Conservation (phyloP, 352 stramenopile genomes). For the Aphanomyces euteiches region DNA sequence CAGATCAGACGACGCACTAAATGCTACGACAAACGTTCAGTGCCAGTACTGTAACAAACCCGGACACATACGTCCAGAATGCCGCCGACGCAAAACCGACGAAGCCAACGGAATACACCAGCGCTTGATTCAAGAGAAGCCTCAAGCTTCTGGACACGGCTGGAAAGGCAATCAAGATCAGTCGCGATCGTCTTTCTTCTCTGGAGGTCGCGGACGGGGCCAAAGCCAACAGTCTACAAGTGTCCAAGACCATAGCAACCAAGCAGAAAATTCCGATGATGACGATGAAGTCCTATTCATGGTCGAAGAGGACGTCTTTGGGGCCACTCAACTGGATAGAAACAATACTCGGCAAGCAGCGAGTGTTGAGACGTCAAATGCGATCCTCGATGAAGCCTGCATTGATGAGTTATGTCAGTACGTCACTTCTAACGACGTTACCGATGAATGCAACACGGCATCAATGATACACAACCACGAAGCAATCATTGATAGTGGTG, state of each 20-base stretch:
- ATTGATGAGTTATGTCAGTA: neutral
- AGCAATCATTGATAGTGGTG: conserved; percentile 32
- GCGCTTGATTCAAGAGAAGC: neutral
- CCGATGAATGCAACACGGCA: neutral
- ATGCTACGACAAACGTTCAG: neutral
- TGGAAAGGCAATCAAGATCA: neutral
- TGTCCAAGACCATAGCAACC: neutral
- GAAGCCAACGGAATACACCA: neutral
- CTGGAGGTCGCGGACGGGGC: neutral
- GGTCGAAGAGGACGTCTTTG: neutral
- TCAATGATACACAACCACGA: neutral
- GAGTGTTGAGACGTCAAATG: neutral
- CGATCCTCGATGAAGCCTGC: neutral
- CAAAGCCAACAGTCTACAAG: neutral
- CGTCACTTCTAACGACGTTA: neutral
- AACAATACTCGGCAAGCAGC: neutral
- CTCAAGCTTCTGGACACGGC: too few species aligned
- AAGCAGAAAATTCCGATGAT: neutral
- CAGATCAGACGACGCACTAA: neutral
- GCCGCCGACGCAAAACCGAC: neutral
- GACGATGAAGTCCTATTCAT: neutral
- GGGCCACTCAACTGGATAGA: neutral
- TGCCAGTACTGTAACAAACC: neutral
- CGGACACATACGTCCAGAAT: neutral
- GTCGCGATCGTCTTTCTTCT: neutral